Percentiles rank a stretch among this genome's conserved stretches.
These are phyloP conservation scores for Aspergillus aculeatinus DNA, from an alignment of 2,329 filamentous ascomycete genomes.

Conservation along the genomic window DNA sequence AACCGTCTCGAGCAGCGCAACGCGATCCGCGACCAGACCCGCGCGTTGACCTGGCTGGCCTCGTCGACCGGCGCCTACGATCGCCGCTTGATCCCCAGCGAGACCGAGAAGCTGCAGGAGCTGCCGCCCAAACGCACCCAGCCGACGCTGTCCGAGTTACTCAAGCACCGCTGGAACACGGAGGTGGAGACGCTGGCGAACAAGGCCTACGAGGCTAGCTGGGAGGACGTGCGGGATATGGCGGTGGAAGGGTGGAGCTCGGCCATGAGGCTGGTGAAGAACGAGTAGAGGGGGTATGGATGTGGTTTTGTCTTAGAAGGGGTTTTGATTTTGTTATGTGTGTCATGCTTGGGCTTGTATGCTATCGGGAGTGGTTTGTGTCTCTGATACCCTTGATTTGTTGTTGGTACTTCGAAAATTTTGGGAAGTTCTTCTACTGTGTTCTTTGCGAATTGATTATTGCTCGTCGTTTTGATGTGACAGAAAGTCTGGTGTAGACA, in stretches of 20 bases:
- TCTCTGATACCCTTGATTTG: conserved; percentile 19
- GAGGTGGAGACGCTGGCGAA: conserved; percentile 67
- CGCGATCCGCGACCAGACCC: conserved; percentile 46
- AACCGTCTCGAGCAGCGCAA: conserved; percentile 56
- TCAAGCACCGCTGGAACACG: conserved; percentile 76
- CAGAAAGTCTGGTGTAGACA: no score
- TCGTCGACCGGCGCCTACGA: conserved; percentile 37
- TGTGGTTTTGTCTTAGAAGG: conserved; percentile 1
- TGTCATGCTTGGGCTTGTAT: background rate
- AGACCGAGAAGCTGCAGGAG: background rate
- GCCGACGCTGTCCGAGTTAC: conserved; percentile 60
- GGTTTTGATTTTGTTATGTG: background rate
- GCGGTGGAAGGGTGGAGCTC: conserved; percentile 55
- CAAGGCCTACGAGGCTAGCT: conserved; percentile 66
- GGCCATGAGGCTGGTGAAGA: conserved; percentile 31
- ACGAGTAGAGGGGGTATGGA: conserved; percentile 25
- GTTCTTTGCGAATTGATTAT: background rate
- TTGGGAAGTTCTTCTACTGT: background rate
- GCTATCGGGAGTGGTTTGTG: background rate
- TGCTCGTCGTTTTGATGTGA: background rate
- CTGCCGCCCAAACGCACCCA: background rate
- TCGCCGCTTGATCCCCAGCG: conserved; percentile 26
- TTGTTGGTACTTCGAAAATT: background rate
- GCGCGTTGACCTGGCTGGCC: conserved; percentile 42
- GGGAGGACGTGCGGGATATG: conserved; percentile 56